phyloP scores from a whole-genome alignment of 1,284 basidiomycete genomes.

The Apiotrichum gracile region DNA sequence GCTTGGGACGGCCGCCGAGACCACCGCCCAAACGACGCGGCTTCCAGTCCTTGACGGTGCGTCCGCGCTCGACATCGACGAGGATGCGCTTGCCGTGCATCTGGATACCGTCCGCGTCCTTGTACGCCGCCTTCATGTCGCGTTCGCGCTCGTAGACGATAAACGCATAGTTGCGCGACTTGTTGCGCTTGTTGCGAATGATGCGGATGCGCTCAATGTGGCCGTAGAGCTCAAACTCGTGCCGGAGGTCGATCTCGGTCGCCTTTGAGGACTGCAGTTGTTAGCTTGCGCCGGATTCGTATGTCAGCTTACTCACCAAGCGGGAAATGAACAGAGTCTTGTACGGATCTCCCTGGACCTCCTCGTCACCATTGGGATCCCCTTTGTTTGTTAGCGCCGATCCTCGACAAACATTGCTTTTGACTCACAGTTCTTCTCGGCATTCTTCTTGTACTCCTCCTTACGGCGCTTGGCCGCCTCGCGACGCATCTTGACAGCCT shows the following conservation, averaged over 20 bases:
- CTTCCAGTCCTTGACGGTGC: slow-evolving; percentile 98
- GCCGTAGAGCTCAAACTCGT: slow-evolving; percentile 93
- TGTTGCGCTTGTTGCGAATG: slow-evolving; percentile 80
- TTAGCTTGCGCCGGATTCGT: neutral
- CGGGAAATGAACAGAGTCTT: slow-evolving; percentile 96
- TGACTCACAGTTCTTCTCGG: slow-evolving; percentile 73
- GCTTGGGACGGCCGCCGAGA: slow-evolving; percentile 88
- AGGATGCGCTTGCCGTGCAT: slow-evolving; percentile 92
- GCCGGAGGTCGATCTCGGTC: slow-evolving; percentile 81
- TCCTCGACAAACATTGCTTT: neutral
- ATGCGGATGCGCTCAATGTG: slow-evolving; percentile 87
- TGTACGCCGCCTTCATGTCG: slow-evolving; percentile 99
- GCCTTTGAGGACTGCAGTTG: slow-evolving; percentile 63
- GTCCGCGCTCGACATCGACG: slow-evolving; percentile 95
- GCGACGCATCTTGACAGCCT: slow-evolving; percentile 60
- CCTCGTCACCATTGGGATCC: slow-evolving; percentile 62
- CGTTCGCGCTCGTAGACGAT: slow-evolving; percentile 95
- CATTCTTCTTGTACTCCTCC: slow-evolving; percentile 69
- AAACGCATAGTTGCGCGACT: slow-evolving; percentile 90
- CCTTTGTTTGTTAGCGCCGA: neutral
- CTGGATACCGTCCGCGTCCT: slow-evolving; percentile 95
- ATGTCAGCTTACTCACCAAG: slow-evolving; percentile 55
- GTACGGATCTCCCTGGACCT: slow-evolving; percentile 95
- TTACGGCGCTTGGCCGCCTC: slow-evolving; percentile 75
- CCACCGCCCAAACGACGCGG: slow-evolving; percentile 91